Percentiles rank a stretch among this genome's conserved stretches.
These are phyloP conservation scores for Ceratocystis huliohia DNA, from an alignment of 2,329 filamentous ascomycete genomes.

Conservation along the genomic window DNA sequence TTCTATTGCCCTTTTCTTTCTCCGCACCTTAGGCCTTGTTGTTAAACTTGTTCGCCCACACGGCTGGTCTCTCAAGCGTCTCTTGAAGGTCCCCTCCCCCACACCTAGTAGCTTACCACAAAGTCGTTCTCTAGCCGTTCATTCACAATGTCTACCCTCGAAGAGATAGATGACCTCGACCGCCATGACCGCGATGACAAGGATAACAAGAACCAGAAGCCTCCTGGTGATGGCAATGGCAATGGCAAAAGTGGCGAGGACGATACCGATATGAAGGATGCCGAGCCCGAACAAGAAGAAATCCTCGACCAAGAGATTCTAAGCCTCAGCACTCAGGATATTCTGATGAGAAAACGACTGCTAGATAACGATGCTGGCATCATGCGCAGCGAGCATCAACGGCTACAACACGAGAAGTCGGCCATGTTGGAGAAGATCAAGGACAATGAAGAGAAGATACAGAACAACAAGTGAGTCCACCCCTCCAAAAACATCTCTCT, in stretches of 20 bases:
- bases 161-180: conserved; percentile 84
- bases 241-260: conserved; percentile 46
- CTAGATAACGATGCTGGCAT: conserved; percentile 96
- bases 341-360: conserved; percentile 77
- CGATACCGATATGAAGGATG: conserved; percentile 88
- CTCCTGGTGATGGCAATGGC: conserved; percentile 26
- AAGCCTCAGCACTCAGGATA: conserved; percentile 84
- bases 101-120: background rate
- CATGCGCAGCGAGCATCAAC: conserved; percentile 94
- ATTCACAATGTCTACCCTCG: conserved; percentile 64
- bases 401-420: conserved; percentile 86
- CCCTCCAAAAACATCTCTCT: background rate
- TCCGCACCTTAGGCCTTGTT: background rate
- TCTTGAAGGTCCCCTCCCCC: background rate
- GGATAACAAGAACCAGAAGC: conserved; percentile 28
- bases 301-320: conserved; percentile 89
- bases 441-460: conserved; percentile 97
- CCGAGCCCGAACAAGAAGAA: conserved; percentile 65
- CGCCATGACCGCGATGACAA: conserved; percentile 56
- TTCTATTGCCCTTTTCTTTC: background rate
- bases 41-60: background rate
- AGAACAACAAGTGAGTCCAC: conserved; percentile 77
- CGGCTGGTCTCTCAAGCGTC: background rate
- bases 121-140: conserved; percentile 25
- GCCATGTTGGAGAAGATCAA: conserved; percentile 98